A percentile compares a stretch with the other conserved stretches of the same genome.
Evolutionary conservation across 441 rosid species (phyloP).

Genomic region (Viola pubescens): DNA sequence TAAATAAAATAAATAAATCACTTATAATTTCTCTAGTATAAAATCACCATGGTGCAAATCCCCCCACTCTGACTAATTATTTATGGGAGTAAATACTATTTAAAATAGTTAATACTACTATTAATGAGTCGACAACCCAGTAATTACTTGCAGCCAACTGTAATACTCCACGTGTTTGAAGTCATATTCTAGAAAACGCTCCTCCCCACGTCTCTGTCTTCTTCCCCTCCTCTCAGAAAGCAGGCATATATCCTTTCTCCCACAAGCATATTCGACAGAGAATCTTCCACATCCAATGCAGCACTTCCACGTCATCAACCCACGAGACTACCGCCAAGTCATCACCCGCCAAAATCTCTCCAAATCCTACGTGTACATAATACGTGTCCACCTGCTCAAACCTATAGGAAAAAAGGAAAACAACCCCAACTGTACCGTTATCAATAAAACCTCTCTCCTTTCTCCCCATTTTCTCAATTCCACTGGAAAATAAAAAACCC

Average conservation of each 20-base stretch:
- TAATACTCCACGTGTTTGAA: too few species aligned
- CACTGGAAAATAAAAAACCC: too few species aligned
- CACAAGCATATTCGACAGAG: not conserved
- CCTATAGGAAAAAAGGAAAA: constrained; percentile 5
- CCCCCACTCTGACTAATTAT: too few species aligned
- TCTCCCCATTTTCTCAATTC: not conserved
- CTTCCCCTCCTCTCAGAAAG: not conserved
- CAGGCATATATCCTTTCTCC: not conserved
- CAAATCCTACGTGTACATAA: constrained; percentile 22
- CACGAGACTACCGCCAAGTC: constrained; percentile 10
- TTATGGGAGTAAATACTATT: too few species aligned
- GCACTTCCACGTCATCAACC: constrained; percentile 3
- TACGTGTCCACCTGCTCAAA: constrained; percentile 26
- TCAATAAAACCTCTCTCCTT: not conserved
- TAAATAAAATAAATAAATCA: too few species aligned
- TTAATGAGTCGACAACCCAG: too few species aligned
- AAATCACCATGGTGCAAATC: too few species aligned
- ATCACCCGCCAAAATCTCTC: constrained; percentile 13
- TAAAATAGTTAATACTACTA: too few species aligned
- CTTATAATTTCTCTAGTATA: too few species aligned
- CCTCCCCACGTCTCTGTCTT: too few species aligned
- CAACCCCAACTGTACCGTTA: not conserved
- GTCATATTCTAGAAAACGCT: too few species aligned
- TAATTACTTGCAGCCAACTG: too few species aligned
- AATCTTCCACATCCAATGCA: constrained; percentile 6